phyloP scores from a whole-genome alignment of 148 eudicot genomes.

The Nepenthes mirabilis region DNA sequence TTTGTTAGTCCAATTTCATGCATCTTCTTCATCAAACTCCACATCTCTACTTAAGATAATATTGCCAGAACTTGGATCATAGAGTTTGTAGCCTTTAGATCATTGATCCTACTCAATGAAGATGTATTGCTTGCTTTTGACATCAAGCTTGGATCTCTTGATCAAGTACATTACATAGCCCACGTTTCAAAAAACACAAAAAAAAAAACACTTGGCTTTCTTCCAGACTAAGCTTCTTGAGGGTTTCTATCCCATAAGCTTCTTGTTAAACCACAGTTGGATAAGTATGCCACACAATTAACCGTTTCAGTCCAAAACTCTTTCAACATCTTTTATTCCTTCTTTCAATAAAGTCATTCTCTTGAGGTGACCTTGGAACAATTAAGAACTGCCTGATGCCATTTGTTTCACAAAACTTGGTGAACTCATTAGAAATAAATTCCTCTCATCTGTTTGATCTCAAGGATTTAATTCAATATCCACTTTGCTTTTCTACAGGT shows the following conservation, averaged over 20 bases:
- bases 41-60: not conserved
- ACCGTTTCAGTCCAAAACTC: not conserved
- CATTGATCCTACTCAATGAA: not conserved
- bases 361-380: not conserved
- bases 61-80: not conserved
- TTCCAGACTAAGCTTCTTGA: not conserved
- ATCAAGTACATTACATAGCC: not conserved
- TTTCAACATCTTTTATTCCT: not conserved
- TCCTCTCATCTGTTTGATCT: not conserved
- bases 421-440: not conserved
- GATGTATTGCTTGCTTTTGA: not conserved
- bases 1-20: no score
- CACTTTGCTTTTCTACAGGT: not conserved
- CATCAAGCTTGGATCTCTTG: constrained; percentile 1
- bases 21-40: not conserved
- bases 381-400: not conserved
- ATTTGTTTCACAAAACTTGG: not conserved
- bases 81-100: constrained; percentile 1
- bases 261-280: not conserved
- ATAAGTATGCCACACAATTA: not conserved
- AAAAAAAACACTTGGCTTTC: not conserved
- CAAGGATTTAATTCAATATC: not conserved
- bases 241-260: not conserved
- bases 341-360: not conserved
- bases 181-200: not conserved